Conservation (phyloP, 2,329 filamentous ascomycete species). For the Phaeophleospora eucalypticola region DNA sequence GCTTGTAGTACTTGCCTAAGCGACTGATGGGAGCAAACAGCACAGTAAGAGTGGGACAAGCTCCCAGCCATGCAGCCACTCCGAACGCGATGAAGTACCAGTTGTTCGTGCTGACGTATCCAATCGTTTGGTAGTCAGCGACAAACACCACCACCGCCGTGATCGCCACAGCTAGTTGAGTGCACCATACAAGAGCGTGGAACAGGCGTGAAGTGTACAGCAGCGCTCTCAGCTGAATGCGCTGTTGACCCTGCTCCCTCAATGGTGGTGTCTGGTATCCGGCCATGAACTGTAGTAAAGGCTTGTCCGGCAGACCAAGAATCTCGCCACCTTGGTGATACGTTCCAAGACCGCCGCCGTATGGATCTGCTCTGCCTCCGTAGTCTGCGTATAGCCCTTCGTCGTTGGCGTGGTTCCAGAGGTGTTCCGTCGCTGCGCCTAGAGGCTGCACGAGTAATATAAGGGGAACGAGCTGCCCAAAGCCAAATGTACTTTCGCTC, state of each 20-base stretch:
- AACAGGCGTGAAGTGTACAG: conserved; percentile 16
- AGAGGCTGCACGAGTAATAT: conserved; percentile 25
- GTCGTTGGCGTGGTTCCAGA: conserved; percentile 10
- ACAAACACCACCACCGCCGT: conserved; percentile 9
- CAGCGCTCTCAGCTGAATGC: conserved; percentile 16
- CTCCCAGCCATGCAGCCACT: conserved; percentile 4
- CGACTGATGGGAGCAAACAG: conserved; percentile 7
- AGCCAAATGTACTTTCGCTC: conserved; percentile 14
- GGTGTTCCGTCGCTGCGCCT: conserved; percentile 18
- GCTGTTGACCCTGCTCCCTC: conserved; percentile 7
- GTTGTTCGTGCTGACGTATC: conserved; percentile 6
- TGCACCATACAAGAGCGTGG: conserved; percentile 7
- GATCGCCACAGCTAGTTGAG: conserved; percentile 5
- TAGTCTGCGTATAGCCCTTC: conserved; percentile 10
- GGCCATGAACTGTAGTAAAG: conserved; percentile 15
- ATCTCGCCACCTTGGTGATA: conserved; percentile 2
- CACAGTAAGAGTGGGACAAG: neutral
- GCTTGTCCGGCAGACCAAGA: conserved; percentile 1
- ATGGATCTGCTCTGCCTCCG: conserved; percentile 5
- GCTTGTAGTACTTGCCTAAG: conserved; percentile 10
- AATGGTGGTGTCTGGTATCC: conserved; percentile 8
- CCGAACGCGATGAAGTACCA: conserved; percentile 13
- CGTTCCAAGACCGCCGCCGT: conserved; percentile 3
- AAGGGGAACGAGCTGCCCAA: conserved; percentile 27
- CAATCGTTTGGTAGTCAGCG: conserved; percentile 9